These are phyloP conservation scores for Gastrolobium bilobum DNA, from an alignment of 306 rosid species.

Conservation along the genomic window DNA sequence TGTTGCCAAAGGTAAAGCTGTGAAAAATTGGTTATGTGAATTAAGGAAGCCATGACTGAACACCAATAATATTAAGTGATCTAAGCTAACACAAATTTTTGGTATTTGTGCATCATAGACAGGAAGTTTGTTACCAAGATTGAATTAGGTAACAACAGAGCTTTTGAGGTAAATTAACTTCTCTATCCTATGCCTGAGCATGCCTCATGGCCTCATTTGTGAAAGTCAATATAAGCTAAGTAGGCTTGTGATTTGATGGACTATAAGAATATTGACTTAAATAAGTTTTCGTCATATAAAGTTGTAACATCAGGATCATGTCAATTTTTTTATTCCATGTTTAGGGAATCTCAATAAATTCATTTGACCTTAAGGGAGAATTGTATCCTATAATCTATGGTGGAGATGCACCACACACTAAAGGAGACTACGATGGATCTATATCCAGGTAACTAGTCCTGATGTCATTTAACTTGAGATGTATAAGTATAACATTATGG, in stretches of 20 bases:
- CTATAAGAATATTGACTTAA: background rate
- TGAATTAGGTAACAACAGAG: conserved; percentile 50
- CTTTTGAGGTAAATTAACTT: conserved; percentile 48
- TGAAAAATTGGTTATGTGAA: conserved; percentile 69
- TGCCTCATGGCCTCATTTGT: background rate
- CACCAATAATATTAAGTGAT: too few relatives aligned
- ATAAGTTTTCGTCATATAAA: background rate
- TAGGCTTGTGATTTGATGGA: background rate
- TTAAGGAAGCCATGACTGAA: conserved; percentile 24
- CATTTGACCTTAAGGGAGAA: conserved; percentile 47
- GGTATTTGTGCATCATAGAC: conserved; percentile 55
- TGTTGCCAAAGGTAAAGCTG: conserved; percentile 74
- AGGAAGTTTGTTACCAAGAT: conserved; percentile 59
- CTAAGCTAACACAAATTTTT: too few relatives aligned
- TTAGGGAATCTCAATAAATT: conserved; percentile 52
- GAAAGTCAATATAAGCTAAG: background rate
- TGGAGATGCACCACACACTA: conserved; percentile 52
- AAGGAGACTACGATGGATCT: background rate
- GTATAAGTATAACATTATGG: background rate
- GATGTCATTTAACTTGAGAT: background rate
- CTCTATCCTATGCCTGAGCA: background rate
- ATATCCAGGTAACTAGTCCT: conserved; percentile 48
- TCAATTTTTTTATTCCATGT: conserved; percentile 7
- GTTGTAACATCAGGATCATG: background rate
- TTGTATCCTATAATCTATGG: conserved; percentile 44